Conservation (phyloP, 1,139 yeast genomes). For the Geotrichum australiense region DNA sequence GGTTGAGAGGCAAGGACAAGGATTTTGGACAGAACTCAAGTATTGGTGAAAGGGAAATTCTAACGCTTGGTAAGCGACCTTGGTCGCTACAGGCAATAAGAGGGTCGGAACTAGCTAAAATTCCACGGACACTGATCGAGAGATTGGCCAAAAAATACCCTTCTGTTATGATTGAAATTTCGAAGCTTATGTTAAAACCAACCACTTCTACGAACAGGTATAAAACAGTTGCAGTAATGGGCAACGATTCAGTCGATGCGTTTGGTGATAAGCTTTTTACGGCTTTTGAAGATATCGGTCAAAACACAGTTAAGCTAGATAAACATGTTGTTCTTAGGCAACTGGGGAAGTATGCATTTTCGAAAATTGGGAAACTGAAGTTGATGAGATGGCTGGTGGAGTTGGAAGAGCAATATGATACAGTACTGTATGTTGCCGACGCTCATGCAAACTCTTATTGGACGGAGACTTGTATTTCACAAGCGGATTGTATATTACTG, state of each 20-base stretch:
- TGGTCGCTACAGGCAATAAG: conserved; percentile 79
- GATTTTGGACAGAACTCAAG: conserved; percentile 95
- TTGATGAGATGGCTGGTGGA: conserved; percentile 87
- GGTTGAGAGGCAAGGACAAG: conserved; percentile 51
- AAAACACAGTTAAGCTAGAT: conserved; percentile 68
- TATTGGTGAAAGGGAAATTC: conserved; percentile 89
- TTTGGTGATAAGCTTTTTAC: conserved; percentile 68
- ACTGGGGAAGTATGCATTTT: conserved; percentile 89
- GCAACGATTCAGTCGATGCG: conserved; percentile 55
- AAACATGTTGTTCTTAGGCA: conserved; percentile 75
- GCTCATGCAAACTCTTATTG: conserved; percentile 76
- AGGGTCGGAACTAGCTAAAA: conserved; percentile 88
- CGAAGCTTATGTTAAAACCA: conserved; percentile 76
- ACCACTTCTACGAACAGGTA: conserved; percentile 32
- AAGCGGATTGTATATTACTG: conserved; percentile 74
- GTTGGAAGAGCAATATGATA: conserved; percentile 80
- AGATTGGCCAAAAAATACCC: conserved; percentile 80
- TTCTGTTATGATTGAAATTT: conserved; percentile 81
- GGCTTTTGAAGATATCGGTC: conserved; percentile 66
- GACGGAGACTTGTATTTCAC: conserved; percentile 90
- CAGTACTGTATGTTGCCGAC: conserved; percentile 83
- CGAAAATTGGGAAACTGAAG: conserved; percentile 75
- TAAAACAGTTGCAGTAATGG: conserved; percentile 71
- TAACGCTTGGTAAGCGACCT: conserved; percentile 72
- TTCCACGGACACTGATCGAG: conserved; percentile 85